phyloP scores from a whole-genome alignment of 805 yeast species.

The Saccharomycopsis sp. region DNA sequence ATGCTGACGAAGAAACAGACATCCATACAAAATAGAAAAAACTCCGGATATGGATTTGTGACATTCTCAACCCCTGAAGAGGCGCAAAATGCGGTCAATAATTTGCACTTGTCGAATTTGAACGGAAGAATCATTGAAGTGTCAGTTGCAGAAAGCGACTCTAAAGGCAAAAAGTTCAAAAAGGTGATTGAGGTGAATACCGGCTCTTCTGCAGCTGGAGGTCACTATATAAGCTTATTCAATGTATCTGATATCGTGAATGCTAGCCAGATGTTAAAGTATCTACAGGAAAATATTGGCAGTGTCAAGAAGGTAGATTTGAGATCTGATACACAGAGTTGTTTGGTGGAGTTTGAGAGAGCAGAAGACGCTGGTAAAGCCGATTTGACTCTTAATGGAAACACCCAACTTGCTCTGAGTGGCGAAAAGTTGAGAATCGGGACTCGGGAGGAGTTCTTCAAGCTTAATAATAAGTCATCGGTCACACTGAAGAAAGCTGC shows the following conservation, averaged over 20 bases:
- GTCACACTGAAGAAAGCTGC: not conserved
- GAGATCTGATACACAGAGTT: constrained; percentile 40
- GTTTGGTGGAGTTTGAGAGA: constrained; percentile 41
- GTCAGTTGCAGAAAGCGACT: constrained; percentile 37
- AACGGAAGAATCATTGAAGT: constrained; percentile 45
- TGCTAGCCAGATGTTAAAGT: constrained; percentile 30
- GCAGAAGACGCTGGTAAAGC: constrained; percentile 46
- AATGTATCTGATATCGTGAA: constrained; percentile 16
- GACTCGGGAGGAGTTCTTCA: constrained; percentile 28
- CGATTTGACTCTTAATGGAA: constrained; percentile 36
- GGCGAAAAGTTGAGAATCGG: constrained; percentile 31
- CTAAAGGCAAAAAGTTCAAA: constrained; percentile 29
- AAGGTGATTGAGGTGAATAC: constrained; percentile 17
- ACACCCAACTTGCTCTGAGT: constrained; percentile 27
- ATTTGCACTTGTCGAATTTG: constrained; percentile 35
- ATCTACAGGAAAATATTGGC: constrained; percentile 30
- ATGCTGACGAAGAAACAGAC: constrained; percentile 25
- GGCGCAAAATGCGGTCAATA: constrained; percentile 52
- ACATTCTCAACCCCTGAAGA: constrained; percentile 42
- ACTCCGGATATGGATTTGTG: constrained; percentile 65
- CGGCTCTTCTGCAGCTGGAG: not conserved
- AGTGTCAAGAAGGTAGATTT: constrained; percentile 38
- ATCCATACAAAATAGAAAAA: constrained; percentile 27
- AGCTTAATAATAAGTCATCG: not conserved
- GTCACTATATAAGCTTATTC: constrained; percentile 5